Base-by-base conservation (phyloP, 2,329 filamentous ascomycete species). In the Fusarium albidum region DNA sequence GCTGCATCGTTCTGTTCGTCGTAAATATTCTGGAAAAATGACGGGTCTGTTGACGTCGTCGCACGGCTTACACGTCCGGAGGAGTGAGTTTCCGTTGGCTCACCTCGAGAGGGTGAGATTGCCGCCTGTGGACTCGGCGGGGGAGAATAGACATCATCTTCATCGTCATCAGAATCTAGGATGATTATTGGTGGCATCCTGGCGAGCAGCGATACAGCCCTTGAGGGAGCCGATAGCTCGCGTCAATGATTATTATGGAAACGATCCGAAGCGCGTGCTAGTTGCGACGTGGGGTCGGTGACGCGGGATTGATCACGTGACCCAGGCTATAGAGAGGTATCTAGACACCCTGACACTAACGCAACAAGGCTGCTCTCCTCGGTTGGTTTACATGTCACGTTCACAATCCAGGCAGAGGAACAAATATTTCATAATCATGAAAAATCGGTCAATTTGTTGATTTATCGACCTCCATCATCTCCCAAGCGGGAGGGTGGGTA, bases 11-110 rank as follows among this genome's bases (percentile, higher is more conserved):
- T 72, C 60, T 82, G 78, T 40, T 80, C 76, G 17, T 79, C 71
- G 51, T 80, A 82, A 9, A 82, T 63, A 42, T 69, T 72, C 39
- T 75, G 74, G 55, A 82, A 82, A 57, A 81, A 78, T 1, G 71
- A 73, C 2, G 75, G 72, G 51, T 82, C 78, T 2, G 80, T 82
- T 13, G 79, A 82, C 17, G 65, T 70, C 7, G 74, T 73, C 31
- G 65, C 64, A 48, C 64, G 61, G 50, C 69, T 70, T 60, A 55
- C 55, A 46, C 49, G 52, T 12, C 67, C 68, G 9, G 65, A 67
- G 14, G 64, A 68, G 21, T 62, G 58, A 26, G 52, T 59, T 15
- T 27, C 40, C 28, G 48, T 37, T 33, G 37, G 32, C 29, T 41
- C 38, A 43, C 40, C 41, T 37, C 48, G 38, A 39, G 52, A n/a